Base-by-base conservation (phyloP, 176 grass and related monocot genomes). In the Musa beccarii region DNA sequence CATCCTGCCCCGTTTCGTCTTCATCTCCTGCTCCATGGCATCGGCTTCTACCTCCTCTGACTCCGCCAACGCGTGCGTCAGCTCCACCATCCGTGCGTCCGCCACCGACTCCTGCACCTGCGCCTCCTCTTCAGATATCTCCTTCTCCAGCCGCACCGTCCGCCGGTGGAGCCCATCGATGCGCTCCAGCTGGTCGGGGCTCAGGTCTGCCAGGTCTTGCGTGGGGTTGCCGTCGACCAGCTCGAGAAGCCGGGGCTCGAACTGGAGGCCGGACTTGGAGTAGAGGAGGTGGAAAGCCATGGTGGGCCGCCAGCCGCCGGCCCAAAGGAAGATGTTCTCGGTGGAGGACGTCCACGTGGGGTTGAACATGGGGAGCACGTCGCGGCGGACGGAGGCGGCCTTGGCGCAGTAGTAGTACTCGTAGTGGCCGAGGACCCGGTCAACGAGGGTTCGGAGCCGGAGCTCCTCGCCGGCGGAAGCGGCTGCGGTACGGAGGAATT, bases 321-420 rank as follows among this genome's bases (percentile, higher is more conserved):
- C 82, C 92, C 92, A 89, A 25, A 89, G 82, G 86, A 84, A 96
- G 23, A 92, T 77, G 34, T 83, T 83, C 89, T 96, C 92, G 25
- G 84, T 92, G 77, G 84, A 77, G 76, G 86, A 89, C 76, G 75
- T 95, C 91, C 91, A 92, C 3, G 89, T 81, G 11, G 92, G 82
- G 43, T 84, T 55, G 89, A 89, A 92, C 89, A 96, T 89, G 14
- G 56, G 53, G 9, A 71, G 68, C 67, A 92, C 80, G 62, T 89
- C 80, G 24, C 10, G 65, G 3, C 70, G 52, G 8, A 89, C 86
- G 1, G 86, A 80, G 1, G 81, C 80, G 2, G 62, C 26, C 86
- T 96, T 96, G 78, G 86, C 74, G 43, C 22, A 51, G 84, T 89
- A 92, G 71, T 92, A 92, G 80, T 89, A 52, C 78, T 89, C 89